Conservation (phyloP, 2,329 filamentous ascomycete genomes). For the Mycosphaerella sp. region DNA sequence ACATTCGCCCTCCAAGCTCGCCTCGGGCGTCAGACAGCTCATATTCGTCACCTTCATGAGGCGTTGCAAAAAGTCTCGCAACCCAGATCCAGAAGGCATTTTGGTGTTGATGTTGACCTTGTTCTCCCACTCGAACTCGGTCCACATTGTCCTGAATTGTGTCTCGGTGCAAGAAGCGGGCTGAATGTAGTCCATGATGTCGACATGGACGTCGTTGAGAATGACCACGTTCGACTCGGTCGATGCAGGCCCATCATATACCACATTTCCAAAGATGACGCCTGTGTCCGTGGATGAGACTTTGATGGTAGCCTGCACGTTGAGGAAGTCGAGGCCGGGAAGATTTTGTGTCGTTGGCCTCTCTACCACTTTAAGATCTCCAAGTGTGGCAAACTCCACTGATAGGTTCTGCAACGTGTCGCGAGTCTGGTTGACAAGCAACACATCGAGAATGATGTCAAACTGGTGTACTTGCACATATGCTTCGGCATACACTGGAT, state of each 20-base stretch:
- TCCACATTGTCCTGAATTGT: slow-evolving; percentile 99
- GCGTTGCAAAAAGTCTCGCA: slow-evolving; percentile 86
- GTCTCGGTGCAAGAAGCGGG: slow-evolving; percentile 95
- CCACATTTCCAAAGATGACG: slow-evolving; percentile 97
- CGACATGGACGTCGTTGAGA: slow-evolving; percentile 93
- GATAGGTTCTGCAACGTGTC: slow-evolving; percentile 96
- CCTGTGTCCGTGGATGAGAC: slow-evolving; percentile 97
- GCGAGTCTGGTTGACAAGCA: slow-evolving; percentile 93
- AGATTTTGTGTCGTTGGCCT: slow-evolving; percentile 93
- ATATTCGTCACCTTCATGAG: slow-evolving; percentile 98
- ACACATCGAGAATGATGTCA: slow-evolving; percentile 92
- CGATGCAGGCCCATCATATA: slow-evolving; percentile 88
- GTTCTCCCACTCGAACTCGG: slow-evolving; percentile 99
- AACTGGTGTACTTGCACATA: slow-evolving; percentile 99
- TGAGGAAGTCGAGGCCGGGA: slow-evolving; percentile 91
- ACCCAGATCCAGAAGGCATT: slow-evolving; percentile 60
- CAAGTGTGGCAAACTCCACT: slow-evolving; percentile 96
- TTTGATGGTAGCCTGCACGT: slow-evolving; percentile 97
- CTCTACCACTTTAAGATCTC: slow-evolving; percentile 96
- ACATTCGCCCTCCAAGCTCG: slow-evolving; percentile 92
- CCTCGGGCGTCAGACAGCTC: slow-evolving; percentile 94
- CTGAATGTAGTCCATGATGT: slow-evolving; percentile 99
- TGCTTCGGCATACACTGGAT: slow-evolving; percentile 96
- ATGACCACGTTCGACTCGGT: slow-evolving; percentile 97
- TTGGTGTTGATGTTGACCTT: slow-evolving; percentile 99